These are phyloP conservation scores for Diplocarpon rosae DNA, from an alignment of 2,329 filamentous ascomycete species.

Conservation along the genomic window DNA sequence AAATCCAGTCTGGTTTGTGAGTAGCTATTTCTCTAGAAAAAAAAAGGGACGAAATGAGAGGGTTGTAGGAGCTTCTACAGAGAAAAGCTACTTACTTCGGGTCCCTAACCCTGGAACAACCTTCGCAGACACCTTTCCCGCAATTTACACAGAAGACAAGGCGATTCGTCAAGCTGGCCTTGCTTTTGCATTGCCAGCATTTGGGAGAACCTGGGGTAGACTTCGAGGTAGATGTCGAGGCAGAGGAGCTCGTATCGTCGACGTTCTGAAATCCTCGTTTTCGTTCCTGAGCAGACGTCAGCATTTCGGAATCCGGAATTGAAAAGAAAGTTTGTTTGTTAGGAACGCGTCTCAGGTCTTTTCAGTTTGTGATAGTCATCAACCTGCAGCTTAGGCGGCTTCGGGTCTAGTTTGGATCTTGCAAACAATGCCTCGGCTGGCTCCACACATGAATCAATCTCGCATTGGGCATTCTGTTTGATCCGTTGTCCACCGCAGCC, in stretches of 20 bases:
- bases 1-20: not conserved
- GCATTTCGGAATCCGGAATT: not conserved
- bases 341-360: slow-evolving; percentile 54
- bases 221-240: slow-evolving; percentile 17
- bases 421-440: slow-evolving; percentile 13
- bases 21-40: not conserved
- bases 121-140: slow-evolving; percentile 13
- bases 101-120: slow-evolving; percentile 8
- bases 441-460: not conserved
- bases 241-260: slow-evolving; percentile 19
- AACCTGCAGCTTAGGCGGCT: slow-evolving; percentile 29
- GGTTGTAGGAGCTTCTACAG: too few relatives aligned
- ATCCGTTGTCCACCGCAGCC: slow-evolving; percentile 42
- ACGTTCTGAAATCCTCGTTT: slow-evolving; percentile 4
- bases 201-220: slow-evolving; percentile 9
- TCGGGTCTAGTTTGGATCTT: slow-evolving; percentile 14
- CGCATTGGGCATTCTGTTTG: not conserved
- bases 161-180: slow-evolving; percentile 6
- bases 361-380: slow-evolving; percentile 49
- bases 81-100: too few relatives aligned
- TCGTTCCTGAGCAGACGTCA: slow-evolving; percentile 11
- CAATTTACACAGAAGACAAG: slow-evolving; percentile 17
- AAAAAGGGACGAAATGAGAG: too few relatives aligned
- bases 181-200: slow-evolving; percentile 17
- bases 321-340: not conserved